These are phyloP conservation scores for Talinum fruticosum DNA, from an alignment of 148 eudicot genomes.

Conservation along the genomic window DNA sequence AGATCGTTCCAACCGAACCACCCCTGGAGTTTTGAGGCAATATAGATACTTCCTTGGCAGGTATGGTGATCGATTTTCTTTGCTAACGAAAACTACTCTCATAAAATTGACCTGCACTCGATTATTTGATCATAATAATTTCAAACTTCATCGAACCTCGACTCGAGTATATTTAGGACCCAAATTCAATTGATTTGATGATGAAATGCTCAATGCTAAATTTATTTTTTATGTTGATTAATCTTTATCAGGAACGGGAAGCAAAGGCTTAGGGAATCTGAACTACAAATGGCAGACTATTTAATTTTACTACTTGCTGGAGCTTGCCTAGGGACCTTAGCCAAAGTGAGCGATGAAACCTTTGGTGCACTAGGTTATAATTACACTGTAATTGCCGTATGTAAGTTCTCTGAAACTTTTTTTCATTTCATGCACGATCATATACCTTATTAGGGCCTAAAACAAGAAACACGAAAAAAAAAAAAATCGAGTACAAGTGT, in stretches of 20 bases:
- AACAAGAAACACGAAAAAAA: too few relatives aligned
- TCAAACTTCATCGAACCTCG: too few relatives aligned
- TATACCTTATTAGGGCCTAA: too few relatives aligned
- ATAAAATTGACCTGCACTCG: too few relatives aligned
- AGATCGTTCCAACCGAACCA: constrained; percentile 61
- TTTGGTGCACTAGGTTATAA: constrained; percentile 83
- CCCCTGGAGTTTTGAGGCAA: constrained; percentile 66
- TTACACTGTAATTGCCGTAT: constrained; percentile 85
- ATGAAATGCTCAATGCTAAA: background rate
- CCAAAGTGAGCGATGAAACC: constrained; percentile 72
- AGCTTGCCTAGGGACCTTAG: constrained; percentile 82
- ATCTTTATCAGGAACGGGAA: constrained; percentile 54
- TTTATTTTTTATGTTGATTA: background rate
- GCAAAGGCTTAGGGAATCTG: constrained; percentile 84
- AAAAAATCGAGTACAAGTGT: too few relatives aligned
- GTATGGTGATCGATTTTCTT: constrained; percentile 27
- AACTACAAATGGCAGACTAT: constrained; percentile 78
- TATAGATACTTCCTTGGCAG: constrained; percentile 91
- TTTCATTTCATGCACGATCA: too few relatives aligned
- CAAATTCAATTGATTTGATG: too few relatives aligned
- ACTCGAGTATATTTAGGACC: too few relatives aligned
- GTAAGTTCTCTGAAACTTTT: constrained; percentile 59
- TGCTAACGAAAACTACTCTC: too few relatives aligned
- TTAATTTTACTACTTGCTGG: constrained; percentile 87
- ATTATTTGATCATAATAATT: too few relatives aligned